Conservation (phyloP, 768 basidiomycete genomes). For the Aureoboletus auriporus region DNA sequence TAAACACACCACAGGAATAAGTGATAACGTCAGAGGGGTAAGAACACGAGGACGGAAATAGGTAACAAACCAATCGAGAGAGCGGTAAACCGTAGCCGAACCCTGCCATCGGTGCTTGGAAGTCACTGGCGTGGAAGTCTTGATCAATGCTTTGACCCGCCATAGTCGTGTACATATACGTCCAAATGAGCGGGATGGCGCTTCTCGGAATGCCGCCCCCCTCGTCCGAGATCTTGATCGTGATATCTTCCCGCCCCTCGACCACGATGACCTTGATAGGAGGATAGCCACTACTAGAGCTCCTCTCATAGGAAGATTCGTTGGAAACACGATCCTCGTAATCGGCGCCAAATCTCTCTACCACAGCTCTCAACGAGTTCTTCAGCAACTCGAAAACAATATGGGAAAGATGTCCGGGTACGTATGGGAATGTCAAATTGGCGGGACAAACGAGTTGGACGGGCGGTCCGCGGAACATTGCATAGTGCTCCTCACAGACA, state of each 20-base stretch:
- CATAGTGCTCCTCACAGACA: slow-evolving; percentile 94
- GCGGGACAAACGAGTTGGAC: slow-evolving; percentile 94
- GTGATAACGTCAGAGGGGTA: not conserved
- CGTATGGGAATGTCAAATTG: slow-evolving; percentile 86
- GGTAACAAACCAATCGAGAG: slow-evolving; percentile 70
- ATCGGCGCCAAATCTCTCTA: slow-evolving; percentile 86
- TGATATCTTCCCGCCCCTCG: slow-evolving; percentile 97
- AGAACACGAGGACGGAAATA: slow-evolving; percentile 65
- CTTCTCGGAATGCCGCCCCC: slow-evolving; percentile 84
- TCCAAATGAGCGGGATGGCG: slow-evolving; percentile 95
- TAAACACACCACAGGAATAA: slow-evolving; percentile 23
- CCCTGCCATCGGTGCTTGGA: slow-evolving; percentile 97
- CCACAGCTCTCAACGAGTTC: slow-evolving; percentile 95
- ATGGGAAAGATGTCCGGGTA: slow-evolving; percentile 94
- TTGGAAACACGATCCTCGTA: slow-evolving; percentile 46
- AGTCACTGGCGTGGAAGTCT: slow-evolving; percentile 79
- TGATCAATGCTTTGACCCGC: slow-evolving; percentile 64
- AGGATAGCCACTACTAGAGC: slow-evolving; percentile 15
- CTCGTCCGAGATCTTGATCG: slow-evolving; percentile 98
- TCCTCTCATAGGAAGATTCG: slow-evolving; percentile 5
- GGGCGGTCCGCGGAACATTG: slow-evolving; percentile 92
- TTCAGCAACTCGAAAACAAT: slow-evolving; percentile 97
- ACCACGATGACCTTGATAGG: slow-evolving; percentile 61
- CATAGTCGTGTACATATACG: slow-evolving; percentile 96
- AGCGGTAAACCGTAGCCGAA: slow-evolving; percentile 93